Conservation (phyloP, 225 moss, liverwort and hornwort genomes). For the Pleurozium schreberi region DNA sequence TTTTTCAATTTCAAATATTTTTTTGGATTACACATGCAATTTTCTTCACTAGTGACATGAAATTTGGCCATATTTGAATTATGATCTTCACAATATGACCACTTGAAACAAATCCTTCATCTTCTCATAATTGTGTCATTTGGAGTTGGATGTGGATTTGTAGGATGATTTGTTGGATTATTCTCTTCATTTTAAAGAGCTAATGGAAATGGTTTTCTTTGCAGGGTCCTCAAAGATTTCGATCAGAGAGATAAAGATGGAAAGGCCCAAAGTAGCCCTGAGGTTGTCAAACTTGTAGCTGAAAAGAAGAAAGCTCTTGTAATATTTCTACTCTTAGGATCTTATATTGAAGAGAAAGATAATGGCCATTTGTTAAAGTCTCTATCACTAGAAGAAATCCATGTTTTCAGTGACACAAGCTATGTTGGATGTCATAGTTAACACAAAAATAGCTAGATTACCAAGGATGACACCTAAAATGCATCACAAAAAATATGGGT, state of each 20-base stretch:
- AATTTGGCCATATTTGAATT: neutral
- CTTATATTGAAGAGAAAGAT: neutral
- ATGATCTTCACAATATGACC: neutral
- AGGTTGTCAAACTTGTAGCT: slow-evolving; percentile 48
- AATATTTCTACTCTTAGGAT: neutral
- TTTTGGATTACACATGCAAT: neutral
- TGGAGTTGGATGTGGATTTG: neutral
- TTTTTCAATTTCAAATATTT: neutral
- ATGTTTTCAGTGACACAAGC: too few species aligned
- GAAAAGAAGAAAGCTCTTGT: slow-evolving; percentile 68
- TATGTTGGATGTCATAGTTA: too few species aligned
- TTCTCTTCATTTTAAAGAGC: neutral
- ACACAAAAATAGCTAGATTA: too few species aligned
- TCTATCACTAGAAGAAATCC: too few species aligned
- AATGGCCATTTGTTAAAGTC: too few species aligned
- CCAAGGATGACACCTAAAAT: too few species aligned
- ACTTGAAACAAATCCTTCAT: neutral
- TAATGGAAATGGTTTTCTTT: neutral
- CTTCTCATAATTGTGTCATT: neutral
- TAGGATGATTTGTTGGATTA: too few species aligned
- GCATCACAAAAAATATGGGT: too few species aligned
- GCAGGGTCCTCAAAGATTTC: slow-evolving; percentile 73
- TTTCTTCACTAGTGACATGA: neutral
- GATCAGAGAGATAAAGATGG: slow-evolving; percentile 56
- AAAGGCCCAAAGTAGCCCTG: slow-evolving; percentile 25